Conservation (phyloP, 1,284 basidiomycete genomes). For the Caloboletus inedulis region DNA sequence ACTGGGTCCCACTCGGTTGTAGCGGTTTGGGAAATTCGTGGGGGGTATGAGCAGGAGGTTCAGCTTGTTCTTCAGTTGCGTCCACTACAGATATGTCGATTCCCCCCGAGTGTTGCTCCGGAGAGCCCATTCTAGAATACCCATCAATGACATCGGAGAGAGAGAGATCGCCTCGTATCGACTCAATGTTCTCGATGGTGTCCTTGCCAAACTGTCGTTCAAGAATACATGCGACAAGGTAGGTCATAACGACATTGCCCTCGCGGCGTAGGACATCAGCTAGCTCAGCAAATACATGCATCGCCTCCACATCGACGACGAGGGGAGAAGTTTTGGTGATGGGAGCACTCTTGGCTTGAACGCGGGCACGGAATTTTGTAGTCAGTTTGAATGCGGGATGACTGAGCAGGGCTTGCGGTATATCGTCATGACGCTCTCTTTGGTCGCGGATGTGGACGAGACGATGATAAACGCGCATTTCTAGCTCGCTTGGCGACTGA, state of each 20-base stretch:
- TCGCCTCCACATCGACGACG: constrained; percentile 59
- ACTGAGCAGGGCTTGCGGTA: constrained; percentile 69
- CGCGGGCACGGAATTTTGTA: constrained; percentile 74
- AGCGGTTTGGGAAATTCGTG: constrained; percentile 14
- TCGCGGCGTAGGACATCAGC: constrained; percentile 53
- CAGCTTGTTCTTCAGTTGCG: constrained; percentile 27
- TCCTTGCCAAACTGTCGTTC: constrained; percentile 71
- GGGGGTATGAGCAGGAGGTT: not conserved
- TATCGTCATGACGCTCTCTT: constrained; percentile 75
- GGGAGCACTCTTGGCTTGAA: constrained; percentile 78
- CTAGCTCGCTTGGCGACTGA: constrained; percentile 80
- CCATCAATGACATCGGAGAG: constrained; percentile 82
- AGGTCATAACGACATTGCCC: constrained; percentile 66
- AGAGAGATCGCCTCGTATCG: constrained; percentile 58
- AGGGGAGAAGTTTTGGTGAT: constrained; percentile 64
- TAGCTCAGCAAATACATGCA: constrained; percentile 64
- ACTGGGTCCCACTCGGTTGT: constrained; percentile 38
- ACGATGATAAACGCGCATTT: constrained; percentile 94
- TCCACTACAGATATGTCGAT: constrained; percentile 26
- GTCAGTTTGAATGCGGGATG: constrained; percentile 81
- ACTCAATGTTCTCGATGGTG: constrained; percentile 72
- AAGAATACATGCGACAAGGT: constrained; percentile 71
- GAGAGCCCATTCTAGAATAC: constrained; percentile 34
- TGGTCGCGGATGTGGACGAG: constrained; percentile 87
- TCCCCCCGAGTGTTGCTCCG: constrained; percentile 27